These are phyloP conservation scores for Vitis hybrid DNA, from an alignment of 177 flowering plant genomes.

Conservation along the genomic window DNA sequence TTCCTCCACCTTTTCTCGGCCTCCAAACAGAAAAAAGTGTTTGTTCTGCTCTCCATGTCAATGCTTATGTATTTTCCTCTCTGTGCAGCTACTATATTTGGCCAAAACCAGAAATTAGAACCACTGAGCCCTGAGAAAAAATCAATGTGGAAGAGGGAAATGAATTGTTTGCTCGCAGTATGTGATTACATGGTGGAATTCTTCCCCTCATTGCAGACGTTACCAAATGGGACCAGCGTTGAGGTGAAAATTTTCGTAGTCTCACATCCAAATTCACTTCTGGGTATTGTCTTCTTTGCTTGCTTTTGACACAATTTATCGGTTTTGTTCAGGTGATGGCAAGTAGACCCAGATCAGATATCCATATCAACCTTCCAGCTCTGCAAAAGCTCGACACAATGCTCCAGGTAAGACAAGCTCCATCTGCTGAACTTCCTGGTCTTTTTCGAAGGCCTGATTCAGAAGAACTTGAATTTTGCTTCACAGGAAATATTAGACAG, in stretches of 20 bases:
- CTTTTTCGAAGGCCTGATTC: not conserved
- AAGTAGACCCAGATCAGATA: constrained; percentile 74
- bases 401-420: constrained; percentile 71
- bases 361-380: constrained; percentile 87
- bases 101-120: constrained; percentile 59
- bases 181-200: constrained; percentile 83
- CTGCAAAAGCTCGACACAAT: constrained; percentile 75
- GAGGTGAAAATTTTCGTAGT: constrained; percentile 44
- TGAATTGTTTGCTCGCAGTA: constrained; percentile 77
- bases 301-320: not conserved
- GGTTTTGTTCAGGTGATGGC: constrained; percentile 74
- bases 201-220: constrained; percentile 36
- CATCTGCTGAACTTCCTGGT: too few species aligned
- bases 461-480: not conserved
- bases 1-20: not conserved
- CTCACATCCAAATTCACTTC: too few species aligned
- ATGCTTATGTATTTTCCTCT: not conserved
- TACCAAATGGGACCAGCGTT: constrained; percentile 41
- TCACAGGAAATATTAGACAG: constrained; percentile 83
- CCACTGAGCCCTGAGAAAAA: constrained; percentile 69
- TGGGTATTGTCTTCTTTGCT: not conserved
- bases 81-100: constrained; percentile 72
- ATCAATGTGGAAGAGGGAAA: constrained; percentile 74
- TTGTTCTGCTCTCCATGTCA: too few species aligned
- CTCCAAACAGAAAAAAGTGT: not conserved